These are phyloP conservation scores for Trichoderma asperellum DNA, from an alignment of 2,329 filamentous ascomycete species.

Conservation along the genomic window DNA sequence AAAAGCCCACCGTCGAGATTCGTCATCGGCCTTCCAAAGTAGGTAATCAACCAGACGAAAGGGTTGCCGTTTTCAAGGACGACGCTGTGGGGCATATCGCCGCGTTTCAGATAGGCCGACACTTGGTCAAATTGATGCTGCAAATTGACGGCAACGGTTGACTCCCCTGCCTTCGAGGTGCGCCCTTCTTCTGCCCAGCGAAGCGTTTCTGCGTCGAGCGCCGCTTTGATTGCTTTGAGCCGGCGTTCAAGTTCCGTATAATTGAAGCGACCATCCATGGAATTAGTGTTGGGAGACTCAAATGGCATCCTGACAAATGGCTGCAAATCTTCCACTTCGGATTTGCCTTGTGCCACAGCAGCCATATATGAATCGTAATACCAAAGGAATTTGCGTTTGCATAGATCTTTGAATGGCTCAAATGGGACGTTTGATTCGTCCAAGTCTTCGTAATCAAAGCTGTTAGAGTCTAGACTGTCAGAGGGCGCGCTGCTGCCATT, in stretches of 20 bases:
- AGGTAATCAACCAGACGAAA: constrained; percentile 85
- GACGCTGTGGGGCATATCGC: constrained; percentile 74
- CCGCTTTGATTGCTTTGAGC: constrained; percentile 68
- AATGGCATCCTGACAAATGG: constrained; percentile 85
- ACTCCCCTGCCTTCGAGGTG: constrained; percentile 64
- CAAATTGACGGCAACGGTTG: constrained; percentile 78
- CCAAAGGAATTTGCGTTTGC: constrained; percentile 92
- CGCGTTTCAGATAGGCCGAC: constrained; percentile 71
- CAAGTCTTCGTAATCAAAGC: constrained; percentile 50
- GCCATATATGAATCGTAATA: constrained; percentile 87
- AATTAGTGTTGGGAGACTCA: constrained; percentile 69
- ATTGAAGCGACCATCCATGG: constrained; percentile 85
- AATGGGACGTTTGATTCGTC: constrained; percentile 64
- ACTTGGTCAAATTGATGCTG: constrained; percentile 85
- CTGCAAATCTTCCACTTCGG: constrained; percentile 65
- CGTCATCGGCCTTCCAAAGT: constrained; percentile 90
- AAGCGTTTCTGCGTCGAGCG: constrained; percentile 71
- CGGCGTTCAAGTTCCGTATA: constrained; percentile 75
- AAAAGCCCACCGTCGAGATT: constrained; percentile 92
- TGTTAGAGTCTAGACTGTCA: constrained; percentile 38
- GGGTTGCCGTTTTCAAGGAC: constrained; percentile 80
- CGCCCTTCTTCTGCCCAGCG: constrained; percentile 74
- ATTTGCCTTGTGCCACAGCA: constrained; percentile 67
- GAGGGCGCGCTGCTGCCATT: constrained; percentile 45
- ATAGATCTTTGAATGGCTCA: constrained; percentile 86